These are phyloP conservation scores for Solanum chacoense DNA, from an alignment of 305 asterid species.

Conservation along the genomic window DNA sequence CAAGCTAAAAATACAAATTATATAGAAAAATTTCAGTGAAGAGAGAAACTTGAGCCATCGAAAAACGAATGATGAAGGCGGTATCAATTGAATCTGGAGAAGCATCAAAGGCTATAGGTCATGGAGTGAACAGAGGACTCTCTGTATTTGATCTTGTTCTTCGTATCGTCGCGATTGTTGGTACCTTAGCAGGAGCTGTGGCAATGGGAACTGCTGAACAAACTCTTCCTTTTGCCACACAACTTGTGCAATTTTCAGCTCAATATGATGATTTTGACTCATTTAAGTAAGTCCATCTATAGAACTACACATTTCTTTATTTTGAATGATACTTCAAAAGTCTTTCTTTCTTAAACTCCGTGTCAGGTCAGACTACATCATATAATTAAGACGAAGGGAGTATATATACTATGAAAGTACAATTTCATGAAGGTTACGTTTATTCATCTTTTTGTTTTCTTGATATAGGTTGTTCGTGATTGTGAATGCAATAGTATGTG, in stretches of 20 bases:
- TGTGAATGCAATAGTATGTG: conserved; percentile 44
- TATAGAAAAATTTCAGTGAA: neutral
- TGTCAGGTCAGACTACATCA: neutral
- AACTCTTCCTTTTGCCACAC: conserved; percentile 12
- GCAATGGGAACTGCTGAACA: conserved; percentile 19
- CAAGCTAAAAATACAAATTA: neutral
- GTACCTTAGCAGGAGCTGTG: conserved; percentile 13
- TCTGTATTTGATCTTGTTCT: conserved; percentile 14
- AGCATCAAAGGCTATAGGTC: neutral
- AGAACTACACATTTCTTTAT: neutral
- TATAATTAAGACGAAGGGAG: neutral
- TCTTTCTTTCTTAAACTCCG: neutral
- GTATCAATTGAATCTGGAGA: conserved; percentile 6
- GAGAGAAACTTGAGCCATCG: neutral
- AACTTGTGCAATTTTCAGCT: conserved; percentile 9
- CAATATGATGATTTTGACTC: conserved; percentile 7
- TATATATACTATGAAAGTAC: neutral
- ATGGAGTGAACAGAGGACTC: conserved; percentile 6
- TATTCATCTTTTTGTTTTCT: neutral
- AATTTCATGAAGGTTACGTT: neutral
- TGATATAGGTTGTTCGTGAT: conserved; percentile 47
- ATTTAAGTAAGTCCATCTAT: conserved; percentile 5
- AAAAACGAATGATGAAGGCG: conserved; percentile 8
- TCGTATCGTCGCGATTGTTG: conserved; percentile 11
- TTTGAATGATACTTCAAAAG: neutral